Percentiles rank a stretch among this genome's conserved stretches.
Conservation (phyloP, 345 rosid species). For the Eucalyptus shirleyi region DNA sequence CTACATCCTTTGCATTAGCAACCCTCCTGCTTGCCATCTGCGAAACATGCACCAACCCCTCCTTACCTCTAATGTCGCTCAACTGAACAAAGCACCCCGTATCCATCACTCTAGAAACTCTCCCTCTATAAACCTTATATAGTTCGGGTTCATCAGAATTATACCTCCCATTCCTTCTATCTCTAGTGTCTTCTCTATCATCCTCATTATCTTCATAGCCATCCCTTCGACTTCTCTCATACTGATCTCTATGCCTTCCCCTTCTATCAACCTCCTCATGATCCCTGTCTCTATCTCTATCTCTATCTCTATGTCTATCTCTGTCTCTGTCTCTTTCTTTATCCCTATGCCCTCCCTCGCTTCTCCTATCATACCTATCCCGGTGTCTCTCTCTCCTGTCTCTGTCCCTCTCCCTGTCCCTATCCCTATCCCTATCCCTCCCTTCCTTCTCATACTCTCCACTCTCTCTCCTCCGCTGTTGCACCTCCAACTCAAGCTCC, state of each 20-base stretch:
- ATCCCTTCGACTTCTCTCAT: constrained; percentile 14
- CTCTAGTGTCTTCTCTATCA: neutral
- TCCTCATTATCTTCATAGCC: neutral
- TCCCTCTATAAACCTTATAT: constrained; percentile 68
- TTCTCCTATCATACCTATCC: neutral
- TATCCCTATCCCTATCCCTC: neutral
- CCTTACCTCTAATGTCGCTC: constrained; percentile 71
- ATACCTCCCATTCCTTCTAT: neutral
- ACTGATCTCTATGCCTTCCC: constrained; percentile 8
- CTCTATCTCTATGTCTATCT: neutral
- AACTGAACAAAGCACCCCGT: constrained; percentile 76
- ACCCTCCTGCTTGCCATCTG: constrained; percentile 66
- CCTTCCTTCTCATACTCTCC: neutral
- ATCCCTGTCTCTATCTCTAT: constrained; percentile 20
- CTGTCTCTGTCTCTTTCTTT: neutral
- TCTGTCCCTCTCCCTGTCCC: constrained; percentile 9
- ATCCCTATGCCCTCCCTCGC: neutral
- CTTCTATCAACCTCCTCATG: constrained; percentile 6
- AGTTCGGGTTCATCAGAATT: constrained; percentile 46
- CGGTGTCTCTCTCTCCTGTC: neutral
- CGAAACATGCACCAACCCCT: constrained; percentile 83
- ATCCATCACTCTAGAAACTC: constrained; percentile 81
- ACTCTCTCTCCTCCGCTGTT: constrained; percentile 4
- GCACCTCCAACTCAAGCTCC: constrained; percentile 46
- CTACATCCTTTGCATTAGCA: constrained; percentile 44